These are phyloP conservation scores for Botrytis paeoniae DNA, from an alignment of 2,329 filamentous ascomycete species.

Conservation along the genomic window DNA sequence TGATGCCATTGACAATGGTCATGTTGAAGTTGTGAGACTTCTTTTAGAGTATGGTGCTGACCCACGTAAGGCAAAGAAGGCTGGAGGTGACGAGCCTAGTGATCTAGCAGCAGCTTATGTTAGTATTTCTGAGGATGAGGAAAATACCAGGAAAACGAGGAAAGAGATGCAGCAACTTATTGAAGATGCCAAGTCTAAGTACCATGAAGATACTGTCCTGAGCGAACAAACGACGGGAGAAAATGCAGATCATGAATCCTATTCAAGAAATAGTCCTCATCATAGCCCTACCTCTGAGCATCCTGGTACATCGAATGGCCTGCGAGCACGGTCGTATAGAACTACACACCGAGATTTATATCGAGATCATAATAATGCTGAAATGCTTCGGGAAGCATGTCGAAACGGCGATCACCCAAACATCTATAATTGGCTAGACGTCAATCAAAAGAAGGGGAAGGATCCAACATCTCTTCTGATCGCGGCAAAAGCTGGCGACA, in stretches of 20 bases:
- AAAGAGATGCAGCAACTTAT: conserved; percentile 69
- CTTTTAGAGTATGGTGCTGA: conserved; percentile 86
- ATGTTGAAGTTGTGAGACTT: conserved; percentile 81
- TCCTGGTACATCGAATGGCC: conserved; percentile 41
- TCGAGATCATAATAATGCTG: conserved; percentile 55
- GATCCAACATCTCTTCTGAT: conserved; percentile 88
- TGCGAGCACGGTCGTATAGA: conserved; percentile 53
- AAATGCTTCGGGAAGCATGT: conserved; percentile 52
- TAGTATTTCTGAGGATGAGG: conserved; percentile 55
- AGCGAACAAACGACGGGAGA: conserved; percentile 46
- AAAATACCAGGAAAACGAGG: conserved; percentile 20
- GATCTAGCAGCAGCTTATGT: conserved; percentile 73
- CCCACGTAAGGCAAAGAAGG: conserved; percentile 82
- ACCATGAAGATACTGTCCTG: conserved; percentile 51
- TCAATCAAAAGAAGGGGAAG: conserved; percentile 46
- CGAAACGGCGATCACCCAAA: conserved; percentile 60
- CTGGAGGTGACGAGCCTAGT: conserved; percentile 81
- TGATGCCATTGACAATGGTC: conserved; percentile 94
- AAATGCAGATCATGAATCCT: conserved; percentile 45
- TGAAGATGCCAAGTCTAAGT: conserved; percentile 58
- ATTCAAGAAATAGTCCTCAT: conserved; percentile 57
- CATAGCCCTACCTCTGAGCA: conserved; percentile 48
- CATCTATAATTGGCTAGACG: conserved; percentile 58
- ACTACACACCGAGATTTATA: conserved; percentile 63
- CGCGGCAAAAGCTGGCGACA: conserved; percentile 87